Percentiles rank a stretch among this genome's conserved stretches.
Conservation (phyloP, 352 stramenopile species). For the Globisporangium irregulare region DNA sequence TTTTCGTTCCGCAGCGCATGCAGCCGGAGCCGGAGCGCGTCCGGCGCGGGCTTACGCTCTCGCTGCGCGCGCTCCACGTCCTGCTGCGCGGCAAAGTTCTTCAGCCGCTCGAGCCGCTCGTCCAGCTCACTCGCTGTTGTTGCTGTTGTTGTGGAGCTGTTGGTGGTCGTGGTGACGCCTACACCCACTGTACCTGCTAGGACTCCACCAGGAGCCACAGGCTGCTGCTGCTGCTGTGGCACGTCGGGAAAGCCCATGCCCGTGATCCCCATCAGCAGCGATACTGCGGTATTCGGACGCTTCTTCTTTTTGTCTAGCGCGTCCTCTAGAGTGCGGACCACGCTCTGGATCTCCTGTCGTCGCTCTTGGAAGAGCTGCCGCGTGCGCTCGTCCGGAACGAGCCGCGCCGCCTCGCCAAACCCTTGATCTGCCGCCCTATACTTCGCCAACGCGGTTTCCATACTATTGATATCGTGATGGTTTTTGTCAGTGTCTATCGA, state of each 20-base stretch:
- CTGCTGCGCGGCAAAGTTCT: slow-evolving; percentile 31
- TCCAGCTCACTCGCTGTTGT: slow-evolving; percentile 16
- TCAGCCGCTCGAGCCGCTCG: slow-evolving; percentile 38
- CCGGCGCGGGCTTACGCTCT: slow-evolving; percentile 11
- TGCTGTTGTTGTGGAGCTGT: neutral
- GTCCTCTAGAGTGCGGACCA: slow-evolving; percentile 21
- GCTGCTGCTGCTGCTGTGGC: neutral
- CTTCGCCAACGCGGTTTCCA: slow-evolving; percentile 20
- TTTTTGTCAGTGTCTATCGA: neutral
- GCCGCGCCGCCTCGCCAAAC: slow-evolving; percentile 31
- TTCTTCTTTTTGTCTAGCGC: neutral
- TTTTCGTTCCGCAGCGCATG: slow-evolving; percentile 48
- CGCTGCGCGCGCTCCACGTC: slow-evolving; percentile 5
- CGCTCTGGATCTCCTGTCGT: slow-evolving; percentile 31
- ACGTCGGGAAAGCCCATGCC: slow-evolving; percentile 2
- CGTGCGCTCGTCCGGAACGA: slow-evolving; percentile 39
- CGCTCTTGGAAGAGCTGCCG: slow-evolving; percentile 28
- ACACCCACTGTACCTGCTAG: neutral
- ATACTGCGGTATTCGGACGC: neutral
- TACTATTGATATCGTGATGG: neutral
- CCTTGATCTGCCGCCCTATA: slow-evolving; percentile 33
- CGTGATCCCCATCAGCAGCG: slow-evolving; percentile 12
- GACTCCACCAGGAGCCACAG: neutral
- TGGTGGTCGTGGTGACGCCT: no score
- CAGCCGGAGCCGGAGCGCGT: slow-evolving; percentile 37